phyloP scores from a whole-genome alignment of 2,329 filamentous ascomycete species.

The Macrophomina tecta region DNA sequence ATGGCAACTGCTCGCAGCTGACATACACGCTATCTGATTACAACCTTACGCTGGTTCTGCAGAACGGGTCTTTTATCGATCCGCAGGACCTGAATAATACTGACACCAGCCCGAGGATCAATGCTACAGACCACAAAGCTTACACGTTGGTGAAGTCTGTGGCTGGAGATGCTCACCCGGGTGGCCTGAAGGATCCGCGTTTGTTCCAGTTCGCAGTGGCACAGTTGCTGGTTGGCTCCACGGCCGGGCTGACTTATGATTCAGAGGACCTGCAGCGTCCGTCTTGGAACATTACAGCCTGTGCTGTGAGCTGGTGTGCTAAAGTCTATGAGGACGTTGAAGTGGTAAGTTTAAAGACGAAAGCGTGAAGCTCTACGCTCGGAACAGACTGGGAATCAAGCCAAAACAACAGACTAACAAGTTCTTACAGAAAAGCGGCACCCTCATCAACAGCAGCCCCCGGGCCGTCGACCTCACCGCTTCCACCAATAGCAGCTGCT shows the following conservation, averaged over 20 bases:
- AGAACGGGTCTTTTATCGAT: conserved; percentile 1
- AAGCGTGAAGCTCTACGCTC: no score
- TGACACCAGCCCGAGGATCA: not conserved
- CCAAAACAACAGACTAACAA: not conserved
- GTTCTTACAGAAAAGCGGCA: not conserved
- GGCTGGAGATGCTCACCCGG: not conserved
- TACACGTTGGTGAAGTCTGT: conserved; percentile 9
- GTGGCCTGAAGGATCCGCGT: conserved; percentile 4
- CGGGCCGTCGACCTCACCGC: conserved; percentile 14
- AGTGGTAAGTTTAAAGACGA: not conserved
- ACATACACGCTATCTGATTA: conserved; percentile 12
- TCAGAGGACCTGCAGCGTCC: conserved; percentile 6
- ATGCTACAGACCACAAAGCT: not conserved
- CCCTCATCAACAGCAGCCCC: conserved; percentile 1
- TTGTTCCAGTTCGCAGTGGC: conserved; percentile 9
- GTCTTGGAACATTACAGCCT: conserved; percentile 10
- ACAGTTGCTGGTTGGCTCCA: not conserved
- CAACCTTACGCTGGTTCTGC: conserved; percentile 14
- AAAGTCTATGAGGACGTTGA: conserved; percentile 11
- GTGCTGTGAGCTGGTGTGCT: conserved; percentile 18
- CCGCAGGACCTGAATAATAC: not conserved
- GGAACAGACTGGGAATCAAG: no score
- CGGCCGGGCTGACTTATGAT: not conserved
- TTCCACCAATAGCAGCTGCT: conserved; percentile 7
- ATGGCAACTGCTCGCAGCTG: conserved; percentile 7